A percentile compares a stretch with the other conserved stretches of the same genome.
Conservation (phyloP, 2,329 filamentous ascomycete species). For the Tolypocladium ovalisporum region DNA sequence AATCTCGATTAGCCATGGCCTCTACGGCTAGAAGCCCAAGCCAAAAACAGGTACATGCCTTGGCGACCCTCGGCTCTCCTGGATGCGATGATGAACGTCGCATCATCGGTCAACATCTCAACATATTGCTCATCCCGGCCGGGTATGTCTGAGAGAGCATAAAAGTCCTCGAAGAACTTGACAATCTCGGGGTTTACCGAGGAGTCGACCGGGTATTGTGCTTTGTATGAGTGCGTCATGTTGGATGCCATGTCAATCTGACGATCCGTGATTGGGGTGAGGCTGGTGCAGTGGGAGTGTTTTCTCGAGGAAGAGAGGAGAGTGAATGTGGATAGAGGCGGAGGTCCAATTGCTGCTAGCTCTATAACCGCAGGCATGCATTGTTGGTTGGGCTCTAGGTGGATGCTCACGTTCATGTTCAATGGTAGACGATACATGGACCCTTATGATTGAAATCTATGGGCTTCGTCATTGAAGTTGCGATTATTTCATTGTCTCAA, state of each 20-base stretch:
- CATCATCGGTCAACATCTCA: conserved; percentile 15
- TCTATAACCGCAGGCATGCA: neutral
- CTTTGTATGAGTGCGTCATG: conserved; percentile 8
- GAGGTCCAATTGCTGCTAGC: neutral
- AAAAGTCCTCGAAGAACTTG: conserved; percentile 18
- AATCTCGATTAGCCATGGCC: neutral
- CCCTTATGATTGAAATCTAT: too few species aligned
- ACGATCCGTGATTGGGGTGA: neutral
- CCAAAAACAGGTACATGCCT: conserved; percentile 6
- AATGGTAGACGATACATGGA: too few species aligned
- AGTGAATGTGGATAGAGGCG: too few species aligned
- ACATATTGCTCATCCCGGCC: conserved; percentile 17
- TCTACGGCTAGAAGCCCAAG: too few species aligned
- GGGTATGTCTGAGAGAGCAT: conserved; percentile 17
- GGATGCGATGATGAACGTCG: conserved; percentile 18
- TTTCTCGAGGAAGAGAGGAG: neutral
- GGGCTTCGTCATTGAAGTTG: too few species aligned
- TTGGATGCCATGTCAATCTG: neutral
- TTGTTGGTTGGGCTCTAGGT: neutral
- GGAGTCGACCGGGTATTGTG: conserved; percentile 8
- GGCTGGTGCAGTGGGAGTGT: too few species aligned
- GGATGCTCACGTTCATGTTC: neutral
- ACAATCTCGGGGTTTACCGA: conserved; percentile 11
- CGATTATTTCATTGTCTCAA: neutral
- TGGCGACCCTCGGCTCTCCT: conserved; percentile 12